Evolutionary conservation across 2,329 filamentous ascomycete genomes (phyloP).

Genomic region (Helotiales sp.): DNA sequence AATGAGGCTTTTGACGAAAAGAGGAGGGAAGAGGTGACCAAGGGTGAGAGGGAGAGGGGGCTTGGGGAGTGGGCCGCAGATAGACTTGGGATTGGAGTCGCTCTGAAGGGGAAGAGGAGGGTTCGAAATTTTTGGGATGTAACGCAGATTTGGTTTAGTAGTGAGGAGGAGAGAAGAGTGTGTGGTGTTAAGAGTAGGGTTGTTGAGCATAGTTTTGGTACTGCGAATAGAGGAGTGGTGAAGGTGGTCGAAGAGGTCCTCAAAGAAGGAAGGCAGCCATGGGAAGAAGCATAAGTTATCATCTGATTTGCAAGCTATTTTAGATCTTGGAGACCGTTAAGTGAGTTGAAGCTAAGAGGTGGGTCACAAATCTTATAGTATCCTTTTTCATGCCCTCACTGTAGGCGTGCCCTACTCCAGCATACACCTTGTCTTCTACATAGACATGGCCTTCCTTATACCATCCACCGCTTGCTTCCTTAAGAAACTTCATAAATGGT

Average conservation of each 20-base stretch:
- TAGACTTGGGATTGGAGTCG: slow-evolving; percentile 26
- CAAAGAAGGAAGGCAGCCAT: slow-evolving; percentile 22
- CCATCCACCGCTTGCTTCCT: slow-evolving; percentile 51
- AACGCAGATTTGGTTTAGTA: slow-evolving; percentile 24
- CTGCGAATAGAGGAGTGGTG: background rate
- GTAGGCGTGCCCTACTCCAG: slow-evolving; percentile 69
- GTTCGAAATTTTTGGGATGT: slow-evolving; percentile 34
- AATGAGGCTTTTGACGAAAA: slow-evolving; percentile 30
- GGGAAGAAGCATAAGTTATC: slow-evolving; percentile 16
- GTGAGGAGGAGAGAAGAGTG: slow-evolving; percentile 19
- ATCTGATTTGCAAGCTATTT: background rate
- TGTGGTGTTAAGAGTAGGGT: slow-evolving; percentile 20
- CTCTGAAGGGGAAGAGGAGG: slow-evolving; percentile 33
- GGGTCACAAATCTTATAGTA: slow-evolving; percentile 62
- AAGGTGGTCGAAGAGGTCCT: slow-evolving; percentile 20
- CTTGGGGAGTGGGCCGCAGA: slow-evolving; percentile 32
- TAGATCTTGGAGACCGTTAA: slow-evolving; percentile 24
- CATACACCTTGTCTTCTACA: slow-evolving; percentile 67
- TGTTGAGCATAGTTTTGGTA: background rate
- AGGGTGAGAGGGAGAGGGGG: slow-evolving; percentile 29
- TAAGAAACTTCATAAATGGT: slow-evolving; percentile 63
- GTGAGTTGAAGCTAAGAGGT: slow-evolving; percentile 27
- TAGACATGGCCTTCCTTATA: slow-evolving; percentile 55
- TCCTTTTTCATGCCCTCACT: slow-evolving; percentile 65
- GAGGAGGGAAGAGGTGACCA: slow-evolving; percentile 20